A percentile compares a stretch with the other conserved stretches of the same genome.
Conservation (phyloP, 2,329 filamentous ascomycete species). For the Hypoxylon sp. region DNA sequence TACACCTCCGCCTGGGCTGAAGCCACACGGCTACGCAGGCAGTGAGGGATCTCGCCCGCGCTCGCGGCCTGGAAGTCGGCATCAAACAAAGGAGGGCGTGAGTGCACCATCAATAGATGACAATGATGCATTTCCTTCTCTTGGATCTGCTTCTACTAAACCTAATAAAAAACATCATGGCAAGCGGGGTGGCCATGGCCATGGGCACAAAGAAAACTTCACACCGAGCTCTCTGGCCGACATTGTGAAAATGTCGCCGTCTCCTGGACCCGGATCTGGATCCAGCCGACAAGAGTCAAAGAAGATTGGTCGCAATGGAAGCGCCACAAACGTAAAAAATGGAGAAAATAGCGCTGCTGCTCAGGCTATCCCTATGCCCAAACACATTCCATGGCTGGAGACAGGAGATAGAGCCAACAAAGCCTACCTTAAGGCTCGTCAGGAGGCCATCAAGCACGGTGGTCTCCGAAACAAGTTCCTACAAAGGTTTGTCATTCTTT, state of each 20-base stretch:
- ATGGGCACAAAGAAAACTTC: constrained; percentile 76
- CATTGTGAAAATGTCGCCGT: constrained; percentile 94
- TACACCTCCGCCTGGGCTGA: constrained; percentile 79
- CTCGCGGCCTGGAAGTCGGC: constrained; percentile 88
- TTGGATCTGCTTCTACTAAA: constrained; percentile 82
- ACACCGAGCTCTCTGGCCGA: constrained; percentile 87
- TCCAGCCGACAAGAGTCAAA: constrained; percentile 72
- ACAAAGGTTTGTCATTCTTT: constrained; percentile 76
- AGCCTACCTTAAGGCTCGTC: constrained; percentile 92
- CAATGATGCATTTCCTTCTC: constrained; percentile 92
- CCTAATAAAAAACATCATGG: constrained; percentile 92
- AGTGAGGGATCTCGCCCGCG: constrained; percentile 77
- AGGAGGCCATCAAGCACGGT: constrained; percentile 97
- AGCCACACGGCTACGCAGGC: constrained; percentile 66
- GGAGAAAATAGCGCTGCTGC: constrained; percentile 86
- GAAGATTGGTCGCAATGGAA: constrained; percentile 74
- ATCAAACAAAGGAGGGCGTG: constrained; percentile 73
- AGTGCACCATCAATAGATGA: constrained; percentile 88
- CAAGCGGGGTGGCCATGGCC: constrained; percentile 87
- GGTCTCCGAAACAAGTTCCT: constrained; percentile 97
- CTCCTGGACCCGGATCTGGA: constrained; percentile 78
- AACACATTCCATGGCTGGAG: constrained; percentile 96
- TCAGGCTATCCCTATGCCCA: constrained; percentile 86
- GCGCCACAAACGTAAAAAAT: constrained; percentile 73
- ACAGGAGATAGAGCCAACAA: constrained; percentile 93